These are phyloP conservation scores for Peniophora sp. DNA, from an alignment of 1,284 basidiomycete species.

Conservation along the genomic window DNA sequence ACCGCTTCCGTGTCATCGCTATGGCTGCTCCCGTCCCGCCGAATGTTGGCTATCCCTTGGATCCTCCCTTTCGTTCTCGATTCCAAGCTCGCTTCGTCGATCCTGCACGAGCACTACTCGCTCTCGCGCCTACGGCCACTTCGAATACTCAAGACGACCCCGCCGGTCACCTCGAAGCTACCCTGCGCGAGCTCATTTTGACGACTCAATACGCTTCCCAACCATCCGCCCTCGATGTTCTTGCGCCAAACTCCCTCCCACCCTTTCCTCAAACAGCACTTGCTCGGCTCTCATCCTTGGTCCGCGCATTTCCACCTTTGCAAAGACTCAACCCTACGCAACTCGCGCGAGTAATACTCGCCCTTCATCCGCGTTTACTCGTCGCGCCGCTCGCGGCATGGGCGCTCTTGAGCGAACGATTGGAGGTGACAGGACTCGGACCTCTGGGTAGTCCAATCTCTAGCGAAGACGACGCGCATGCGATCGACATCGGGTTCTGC, in stretches of 20 bases:
- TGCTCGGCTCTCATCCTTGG: conserved; percentile 37
- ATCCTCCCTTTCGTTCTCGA: conserved; percentile 61
- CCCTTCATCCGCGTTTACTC: conserved; percentile 46
- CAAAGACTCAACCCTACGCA: conserved; percentile 31
- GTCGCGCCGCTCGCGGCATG: conserved; percentile 51
- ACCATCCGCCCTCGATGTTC: conserved; percentile 38
- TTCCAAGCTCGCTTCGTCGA: conserved; percentile 64
- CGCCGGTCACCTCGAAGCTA: conserved; percentile 24
- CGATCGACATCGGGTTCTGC: conserved; percentile 33
- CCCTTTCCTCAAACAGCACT: conserved; percentile 60
- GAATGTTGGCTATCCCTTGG: conserved; percentile 57
- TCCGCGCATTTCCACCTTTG: conserved; percentile 41
- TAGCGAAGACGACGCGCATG: conserved; percentile 24
- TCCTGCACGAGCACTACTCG: conserved; percentile 45
- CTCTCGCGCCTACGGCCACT: conserved; percentile 22
- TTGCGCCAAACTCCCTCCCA: conserved; percentile 43
- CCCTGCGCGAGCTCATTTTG: conserved; percentile 46
- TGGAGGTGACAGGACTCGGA: conserved; percentile 44
- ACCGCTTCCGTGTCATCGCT: conserved; percentile 17
- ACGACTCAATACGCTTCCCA: conserved; percentile 56
- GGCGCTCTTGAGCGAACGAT: conserved; percentile 48
- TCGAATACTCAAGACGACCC: background rate
- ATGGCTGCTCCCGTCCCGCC: conserved; percentile 45
- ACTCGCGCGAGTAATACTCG: conserved; percentile 43
- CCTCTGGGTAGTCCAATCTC: conserved; percentile 38